Conservation (phyloP, 108 stramenopile genomes). For the Cylindrotheca fusiformis region DNA sequence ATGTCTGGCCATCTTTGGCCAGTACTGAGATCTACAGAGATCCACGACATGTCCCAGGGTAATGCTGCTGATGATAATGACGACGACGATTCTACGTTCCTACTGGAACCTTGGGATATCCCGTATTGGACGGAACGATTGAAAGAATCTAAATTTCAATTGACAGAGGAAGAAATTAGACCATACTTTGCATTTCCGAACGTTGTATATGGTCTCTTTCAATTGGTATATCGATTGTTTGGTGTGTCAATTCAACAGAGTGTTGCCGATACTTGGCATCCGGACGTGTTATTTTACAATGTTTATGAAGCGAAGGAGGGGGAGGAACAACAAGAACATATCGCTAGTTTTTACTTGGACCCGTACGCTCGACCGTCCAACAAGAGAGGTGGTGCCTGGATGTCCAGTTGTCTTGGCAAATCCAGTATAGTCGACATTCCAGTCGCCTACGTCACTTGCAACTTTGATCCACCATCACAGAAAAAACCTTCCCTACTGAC, state of each 20-base stretch:
- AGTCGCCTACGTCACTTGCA: conserved; percentile 95
- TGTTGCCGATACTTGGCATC: conserved; percentile 88
- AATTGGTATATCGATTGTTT: conserved; percentile 79
- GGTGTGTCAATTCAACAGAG: conserved; percentile 80
- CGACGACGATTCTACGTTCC: conserved; percentile 14
- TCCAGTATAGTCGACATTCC: conserved; percentile 72
- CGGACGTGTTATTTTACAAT: conserved; percentile 89
- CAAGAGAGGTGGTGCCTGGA: conserved; percentile 94
- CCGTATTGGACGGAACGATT: conserved; percentile 89
- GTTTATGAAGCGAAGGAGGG: conserved; percentile 52
- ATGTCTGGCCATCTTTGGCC: no score
- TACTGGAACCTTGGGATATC: conserved; percentile 82
- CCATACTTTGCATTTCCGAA: conserved; percentile 89
- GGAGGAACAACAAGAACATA: conserved; percentile 56
- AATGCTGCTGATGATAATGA: conserved; percentile 6
- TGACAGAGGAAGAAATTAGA: conserved; percentile 90
- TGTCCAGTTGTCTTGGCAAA: conserved; percentile 89
- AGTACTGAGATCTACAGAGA: no score
- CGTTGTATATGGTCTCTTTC: conserved; percentile 89
- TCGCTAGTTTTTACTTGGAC: conserved; percentile 93
- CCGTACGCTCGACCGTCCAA: conserved; percentile 90
- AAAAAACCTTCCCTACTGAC: conserved; percentile 94
- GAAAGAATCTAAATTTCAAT: conserved; percentile 84
- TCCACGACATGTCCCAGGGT: no score
- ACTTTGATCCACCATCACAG: conserved; percentile 90